phyloP scores from a whole-genome alignment of 2,329 filamentous ascomycete genomes.

The Colletotrichum costaricense region DNA sequence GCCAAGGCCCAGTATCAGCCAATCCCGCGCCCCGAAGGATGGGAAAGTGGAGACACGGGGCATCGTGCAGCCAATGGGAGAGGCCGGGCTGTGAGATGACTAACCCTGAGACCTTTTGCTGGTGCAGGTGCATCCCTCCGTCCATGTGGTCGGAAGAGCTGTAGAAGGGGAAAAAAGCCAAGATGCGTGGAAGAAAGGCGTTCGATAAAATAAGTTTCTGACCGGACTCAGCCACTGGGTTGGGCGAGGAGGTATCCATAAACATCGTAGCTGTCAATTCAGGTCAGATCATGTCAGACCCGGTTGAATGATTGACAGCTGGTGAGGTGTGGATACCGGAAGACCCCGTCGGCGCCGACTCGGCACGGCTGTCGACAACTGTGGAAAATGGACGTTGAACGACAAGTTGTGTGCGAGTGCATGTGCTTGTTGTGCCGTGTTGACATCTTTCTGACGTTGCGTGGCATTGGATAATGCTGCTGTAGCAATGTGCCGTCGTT shows the following conservation, averaged over 20 bases:
- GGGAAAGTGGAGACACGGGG: not conserved
- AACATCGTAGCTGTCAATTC: not conserved
- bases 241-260: not conserved
- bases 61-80: not conserved
- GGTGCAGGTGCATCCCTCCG: not conserved
- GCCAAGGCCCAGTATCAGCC: not conserved
- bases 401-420: not conserved
- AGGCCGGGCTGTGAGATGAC: not conserved
- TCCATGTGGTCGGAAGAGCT: not conserved
- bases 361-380: not conserved
- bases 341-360: conserved; percentile 15
- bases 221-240: conserved; percentile 1
- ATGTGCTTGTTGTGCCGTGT: not conserved
- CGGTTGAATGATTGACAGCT: not conserved
- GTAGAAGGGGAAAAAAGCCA: not conserved
- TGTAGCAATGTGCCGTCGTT: not conserved
- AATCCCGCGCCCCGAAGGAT: not conserved
- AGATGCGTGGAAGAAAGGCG: not conserved
- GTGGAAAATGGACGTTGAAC: not conserved
- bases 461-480: conserved; percentile 1
- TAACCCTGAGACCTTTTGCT: not conserved
- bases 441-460: not conserved
- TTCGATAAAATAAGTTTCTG: not conserved
- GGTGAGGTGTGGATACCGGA: not conserved
- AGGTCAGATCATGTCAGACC: not conserved